Evolutionary conservation across 2,329 filamentous ascomycete species (phyloP).

Genomic region (Penicillium freii): DNA sequence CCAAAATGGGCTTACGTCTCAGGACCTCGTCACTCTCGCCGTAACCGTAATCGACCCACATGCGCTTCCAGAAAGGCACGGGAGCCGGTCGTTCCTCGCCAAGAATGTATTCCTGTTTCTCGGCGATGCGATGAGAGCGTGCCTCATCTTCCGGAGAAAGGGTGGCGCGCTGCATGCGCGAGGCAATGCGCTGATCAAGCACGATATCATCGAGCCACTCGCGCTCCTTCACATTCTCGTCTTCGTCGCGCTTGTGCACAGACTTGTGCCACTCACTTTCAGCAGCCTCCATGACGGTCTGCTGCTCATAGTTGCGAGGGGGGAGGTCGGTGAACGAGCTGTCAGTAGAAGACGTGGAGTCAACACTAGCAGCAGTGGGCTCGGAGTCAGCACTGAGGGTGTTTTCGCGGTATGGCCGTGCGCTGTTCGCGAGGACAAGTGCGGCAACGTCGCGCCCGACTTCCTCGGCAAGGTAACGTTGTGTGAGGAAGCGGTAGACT

Average conservation of each 20-base stretch:
- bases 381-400: constrained; percentile 24
- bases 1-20: constrained; percentile 41
- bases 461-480: constrained; percentile 75
- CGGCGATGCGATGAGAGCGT: constrained; percentile 60
- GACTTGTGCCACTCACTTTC: constrained; percentile 82
- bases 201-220: constrained; percentile 75
- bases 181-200: constrained; percentile 71
- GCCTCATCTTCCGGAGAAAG: constrained; percentile 68
- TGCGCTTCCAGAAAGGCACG: constrained; percentile 39
- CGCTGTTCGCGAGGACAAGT: constrained; percentile 63
- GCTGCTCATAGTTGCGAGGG: constrained; percentile 57
- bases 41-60: constrained; percentile 43
- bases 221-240: constrained; percentile 60
- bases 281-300: constrained; percentile 64
- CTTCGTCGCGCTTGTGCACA: constrained; percentile 57
- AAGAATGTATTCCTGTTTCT: constrained; percentile 67
- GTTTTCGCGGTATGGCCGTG: constrained; percentile 41
- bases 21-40: constrained; percentile 42
- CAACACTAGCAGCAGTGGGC: constrained; percentile 11
- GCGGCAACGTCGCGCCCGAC: constrained; percentile 86
- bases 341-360: constrained; percentile 44
- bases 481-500: constrained; percentile 82
- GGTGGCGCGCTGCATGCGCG: constrained; percentile 78
- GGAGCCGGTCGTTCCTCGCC: constrained; percentile 52
- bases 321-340: constrained; percentile 28